Evolutionary conservation across 116 monocot genomes (phyloP).

Genomic region (Dioscorea cayenensis): DNA sequence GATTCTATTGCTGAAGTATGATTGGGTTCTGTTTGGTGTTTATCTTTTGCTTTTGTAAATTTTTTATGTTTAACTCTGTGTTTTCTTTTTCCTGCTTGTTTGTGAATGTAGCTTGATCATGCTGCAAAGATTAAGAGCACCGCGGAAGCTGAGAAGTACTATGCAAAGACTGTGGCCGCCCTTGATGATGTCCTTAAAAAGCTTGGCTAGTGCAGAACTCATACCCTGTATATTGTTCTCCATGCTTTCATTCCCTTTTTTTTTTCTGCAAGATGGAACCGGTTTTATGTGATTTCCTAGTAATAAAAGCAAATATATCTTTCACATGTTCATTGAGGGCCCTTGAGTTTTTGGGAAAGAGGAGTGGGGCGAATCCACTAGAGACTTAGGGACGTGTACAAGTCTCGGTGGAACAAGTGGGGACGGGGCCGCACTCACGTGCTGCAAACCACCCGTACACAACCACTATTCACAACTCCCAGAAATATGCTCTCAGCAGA

Average conservation of each 20-base stretch:
- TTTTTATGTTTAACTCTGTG: not conserved
- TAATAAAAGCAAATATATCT: not conserved
- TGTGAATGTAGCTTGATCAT: conserved; percentile 54
- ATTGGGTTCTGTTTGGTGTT: not conserved
- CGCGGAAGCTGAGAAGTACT: conserved; percentile 62
- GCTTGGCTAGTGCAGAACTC: conserved; percentile 38
- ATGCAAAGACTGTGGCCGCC: conserved; percentile 47
- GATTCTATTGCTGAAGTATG: conserved; percentile 38
- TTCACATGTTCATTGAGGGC: no score
- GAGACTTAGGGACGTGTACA: no score
- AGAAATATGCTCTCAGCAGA: no score
- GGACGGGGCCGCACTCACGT: no score
- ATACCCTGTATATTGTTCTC: not conserved
- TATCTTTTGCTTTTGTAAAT: not conserved
- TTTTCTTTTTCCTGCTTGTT: not conserved
- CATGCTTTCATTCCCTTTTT: not conserved
- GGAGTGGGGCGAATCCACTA: no score
- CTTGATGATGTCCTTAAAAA: conserved; percentile 66
- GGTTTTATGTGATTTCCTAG: not conserved
- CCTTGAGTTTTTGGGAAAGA: no score
- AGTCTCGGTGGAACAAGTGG: no score
- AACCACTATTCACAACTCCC: no score
- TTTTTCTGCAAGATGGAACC: not conserved
- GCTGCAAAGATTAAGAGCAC: conserved; percentile 85
- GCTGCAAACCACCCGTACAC: no score